Conservation (phyloP, 2,329 filamentous ascomycete species). For the Venturia effusa region DNA sequence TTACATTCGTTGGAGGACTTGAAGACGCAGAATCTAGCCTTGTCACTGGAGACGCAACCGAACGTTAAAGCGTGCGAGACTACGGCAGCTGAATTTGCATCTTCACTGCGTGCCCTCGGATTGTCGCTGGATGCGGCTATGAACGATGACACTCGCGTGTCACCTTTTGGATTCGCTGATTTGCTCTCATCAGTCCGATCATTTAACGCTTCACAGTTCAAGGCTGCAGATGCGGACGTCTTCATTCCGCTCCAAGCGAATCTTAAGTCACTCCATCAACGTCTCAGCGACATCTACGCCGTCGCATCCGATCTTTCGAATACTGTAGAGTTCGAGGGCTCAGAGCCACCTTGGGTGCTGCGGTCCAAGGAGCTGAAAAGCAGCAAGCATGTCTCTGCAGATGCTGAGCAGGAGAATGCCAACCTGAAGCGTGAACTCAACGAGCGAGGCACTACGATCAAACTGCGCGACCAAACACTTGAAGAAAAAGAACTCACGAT, state of each 20-base stretch:
- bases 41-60: constrained; percentile 55
- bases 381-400: constrained; percentile 69
- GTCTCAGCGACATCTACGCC: constrained; percentile 59
- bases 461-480: constrained; percentile 57
- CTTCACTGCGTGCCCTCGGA: constrained; percentile 57
- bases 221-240: constrained; percentile 51
- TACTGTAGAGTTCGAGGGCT: constrained; percentile 52
- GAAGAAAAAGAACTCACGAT: constrained; percentile 87
- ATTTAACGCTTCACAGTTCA: constrained; percentile 37
- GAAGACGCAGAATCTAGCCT: constrained; percentile 60
- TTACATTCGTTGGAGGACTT: constrained; percentile 69
- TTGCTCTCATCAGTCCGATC: constrained; percentile 53
- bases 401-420: constrained; percentile 75
- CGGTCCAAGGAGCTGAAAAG: constrained; percentile 71
- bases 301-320: constrained; percentile 39
- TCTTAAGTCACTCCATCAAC: constrained; percentile 51
- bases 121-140: constrained; percentile 54
- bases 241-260: constrained; percentile 58
- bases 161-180: constrained; percentile 56
- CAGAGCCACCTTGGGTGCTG: constrained; percentile 68
- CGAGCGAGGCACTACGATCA: constrained; percentile 51
- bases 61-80: constrained; percentile 61
- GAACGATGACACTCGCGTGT: constrained; percentile 58
- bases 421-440: constrained; percentile 70
- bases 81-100: constrained; percentile 53